Conservation (phyloP, 352 stramenopile genomes). For the Globisporangium middletonii region DNA sequence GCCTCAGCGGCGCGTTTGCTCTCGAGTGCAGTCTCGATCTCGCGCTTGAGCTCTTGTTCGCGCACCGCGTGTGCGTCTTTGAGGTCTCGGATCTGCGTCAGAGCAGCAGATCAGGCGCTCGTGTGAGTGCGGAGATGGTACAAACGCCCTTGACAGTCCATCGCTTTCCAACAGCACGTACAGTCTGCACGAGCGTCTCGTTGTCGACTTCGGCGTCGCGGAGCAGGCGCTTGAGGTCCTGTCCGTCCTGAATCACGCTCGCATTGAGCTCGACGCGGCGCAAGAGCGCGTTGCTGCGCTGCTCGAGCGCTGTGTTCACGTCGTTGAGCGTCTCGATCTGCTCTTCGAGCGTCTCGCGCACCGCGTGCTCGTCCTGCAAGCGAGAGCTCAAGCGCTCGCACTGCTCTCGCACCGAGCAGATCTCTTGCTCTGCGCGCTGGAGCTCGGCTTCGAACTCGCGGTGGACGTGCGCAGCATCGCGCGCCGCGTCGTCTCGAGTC, state of each 20-base stretch:
- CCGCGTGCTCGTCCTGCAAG: conserved; percentile 39
- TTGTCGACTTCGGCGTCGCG: conserved; percentile 65
- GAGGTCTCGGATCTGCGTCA: conserved; percentile 51
- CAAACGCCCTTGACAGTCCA: too few relatives aligned
- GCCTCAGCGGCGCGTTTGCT: conserved; percentile 38
- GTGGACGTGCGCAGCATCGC: conserved; percentile 21
- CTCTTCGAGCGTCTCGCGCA: conserved; percentile 54
- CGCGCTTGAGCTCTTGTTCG: conserved; percentile 57
- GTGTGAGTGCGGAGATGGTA: background rate
- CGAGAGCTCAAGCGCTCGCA: conserved; percentile 37
- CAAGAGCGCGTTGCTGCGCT: conserved; percentile 62
- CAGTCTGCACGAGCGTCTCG: conserved; percentile 56
- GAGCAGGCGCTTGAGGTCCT: conserved; percentile 62
- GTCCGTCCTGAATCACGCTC: conserved; percentile 33
- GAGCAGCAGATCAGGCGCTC: background rate
- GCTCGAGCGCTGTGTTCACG: conserved; percentile 67
- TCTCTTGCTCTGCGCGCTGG: conserved; percentile 42
- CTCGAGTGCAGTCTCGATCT: conserved; percentile 44
- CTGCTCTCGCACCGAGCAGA: conserved; percentile 48
- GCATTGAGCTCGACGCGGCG: conserved; percentile 52
- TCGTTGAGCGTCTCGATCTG: conserved; percentile 68
- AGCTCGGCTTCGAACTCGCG: conserved; percentile 52
- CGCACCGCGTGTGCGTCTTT: conserved; percentile 60
- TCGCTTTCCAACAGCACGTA: conserved; percentile 11
- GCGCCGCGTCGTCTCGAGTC: conserved; percentile 31